Percentiles rank a stretch among this genome's conserved stretches.
Conservation (phyloP, 345 rosid species). For the Corchorus capsularis region DNA sequence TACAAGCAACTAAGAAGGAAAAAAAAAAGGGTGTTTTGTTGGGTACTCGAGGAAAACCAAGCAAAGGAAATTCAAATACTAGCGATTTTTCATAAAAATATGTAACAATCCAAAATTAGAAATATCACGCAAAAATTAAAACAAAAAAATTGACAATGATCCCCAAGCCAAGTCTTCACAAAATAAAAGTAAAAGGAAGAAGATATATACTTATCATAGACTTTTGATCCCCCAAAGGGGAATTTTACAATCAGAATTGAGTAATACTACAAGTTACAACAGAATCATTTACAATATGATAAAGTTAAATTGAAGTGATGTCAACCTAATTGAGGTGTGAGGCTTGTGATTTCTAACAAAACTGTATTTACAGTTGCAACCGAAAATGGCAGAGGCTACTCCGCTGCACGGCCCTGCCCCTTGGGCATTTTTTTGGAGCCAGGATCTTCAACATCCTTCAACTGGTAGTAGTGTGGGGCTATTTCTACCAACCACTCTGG, state of each 20-base stretch:
- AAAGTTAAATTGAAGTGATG: background rate
- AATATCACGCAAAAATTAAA: no score
- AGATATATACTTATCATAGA: no score
- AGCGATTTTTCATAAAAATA: no score
- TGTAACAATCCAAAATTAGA: no score
- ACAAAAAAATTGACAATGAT: no score
- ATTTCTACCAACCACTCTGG: constrained; percentile 99
- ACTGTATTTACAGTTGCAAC: constrained; percentile 9
- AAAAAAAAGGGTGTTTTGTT: no score
- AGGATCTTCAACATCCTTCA: constrained; percentile 92
- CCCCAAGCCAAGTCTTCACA: no score
- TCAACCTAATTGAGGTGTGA: background rate
- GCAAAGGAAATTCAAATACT: no score
- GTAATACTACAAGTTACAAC: background rate
- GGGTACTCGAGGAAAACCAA: no score
- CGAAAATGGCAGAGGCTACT: background rate
- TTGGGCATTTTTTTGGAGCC: constrained; percentile 84
- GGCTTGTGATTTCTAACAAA: background rate
- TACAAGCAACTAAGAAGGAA: no score
- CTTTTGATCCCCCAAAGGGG: background rate
- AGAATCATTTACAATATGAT: background rate
- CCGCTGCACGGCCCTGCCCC: constrained; percentile 45
- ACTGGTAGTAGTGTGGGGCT: constrained; percentile 94
- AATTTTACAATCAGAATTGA: background rate
- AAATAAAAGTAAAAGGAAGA: no score